phyloP scores from a whole-genome alignment of 2,329 filamentous ascomycete species.

The Bipolaris bicolor region DNA sequence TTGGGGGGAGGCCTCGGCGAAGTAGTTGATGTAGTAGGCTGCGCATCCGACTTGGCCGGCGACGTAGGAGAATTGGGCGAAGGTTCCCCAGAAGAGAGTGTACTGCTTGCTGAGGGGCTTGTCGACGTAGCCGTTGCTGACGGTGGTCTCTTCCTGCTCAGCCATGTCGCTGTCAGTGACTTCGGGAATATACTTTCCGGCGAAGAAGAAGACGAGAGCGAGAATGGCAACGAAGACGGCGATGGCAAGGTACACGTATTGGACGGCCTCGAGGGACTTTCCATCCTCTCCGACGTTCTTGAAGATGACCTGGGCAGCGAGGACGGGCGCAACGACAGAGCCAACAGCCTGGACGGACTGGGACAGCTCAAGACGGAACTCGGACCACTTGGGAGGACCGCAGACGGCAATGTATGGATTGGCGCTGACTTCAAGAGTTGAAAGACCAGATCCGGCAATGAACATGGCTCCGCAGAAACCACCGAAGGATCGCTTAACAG shows the following conservation, averaged over 20 bases:
- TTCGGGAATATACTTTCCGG: slow-evolving; percentile 54
- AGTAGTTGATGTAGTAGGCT: slow-evolving; percentile 51
- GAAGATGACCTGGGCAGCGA: slow-evolving; percentile 78
- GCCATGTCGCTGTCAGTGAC: slow-evolving; percentile 73
- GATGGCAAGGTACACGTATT: slow-evolving; percentile 83
- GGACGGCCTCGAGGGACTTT: slow-evolving; percentile 68
- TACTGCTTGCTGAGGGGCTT: slow-evolving; percentile 70
- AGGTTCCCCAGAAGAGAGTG: slow-evolving; percentile 46
- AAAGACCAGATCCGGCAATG: slow-evolving; percentile 74
- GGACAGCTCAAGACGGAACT: slow-evolving; percentile 77
- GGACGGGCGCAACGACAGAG: slow-evolving; percentile 73
- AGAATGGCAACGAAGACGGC: slow-evolving; percentile 73
- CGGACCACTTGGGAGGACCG: slow-evolving; percentile 74
- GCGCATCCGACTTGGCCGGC: slow-evolving; percentile 62
- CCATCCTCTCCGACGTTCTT: slow-evolving; percentile 63
- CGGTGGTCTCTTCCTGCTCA: slow-evolving; percentile 42
- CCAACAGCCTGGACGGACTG: slow-evolving; percentile 81
- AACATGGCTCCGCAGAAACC: slow-evolving; percentile 76
- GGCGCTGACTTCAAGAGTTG: slow-evolving; percentile 77
- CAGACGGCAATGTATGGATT: slow-evolving; percentile 67
- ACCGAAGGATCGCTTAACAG: slow-evolving; percentile 72
- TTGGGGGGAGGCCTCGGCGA: slow-evolving; percentile 43
- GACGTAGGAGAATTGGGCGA: slow-evolving; percentile 62
- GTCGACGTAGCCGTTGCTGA: slow-evolving; percentile 60
- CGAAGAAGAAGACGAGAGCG: slow-evolving; percentile 70